A percentile compares a stretch with the other conserved stretches of the same genome.
Conservation (phyloP, 2,329 filamentous ascomycete species). For the Arthrobotrys entomopaga region DNA sequence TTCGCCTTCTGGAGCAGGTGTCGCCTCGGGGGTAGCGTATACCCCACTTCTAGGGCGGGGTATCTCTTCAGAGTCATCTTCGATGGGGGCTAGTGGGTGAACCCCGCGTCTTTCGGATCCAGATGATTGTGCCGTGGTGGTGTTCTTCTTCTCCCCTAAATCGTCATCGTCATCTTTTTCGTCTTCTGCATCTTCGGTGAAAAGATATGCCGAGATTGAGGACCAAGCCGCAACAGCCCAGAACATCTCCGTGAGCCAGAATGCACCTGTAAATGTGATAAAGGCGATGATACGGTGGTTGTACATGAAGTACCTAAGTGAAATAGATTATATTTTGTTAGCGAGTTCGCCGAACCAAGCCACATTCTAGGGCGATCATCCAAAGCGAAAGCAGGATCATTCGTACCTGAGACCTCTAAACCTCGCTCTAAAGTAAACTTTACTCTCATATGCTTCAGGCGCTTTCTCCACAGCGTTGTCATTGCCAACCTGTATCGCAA, state of each 20-base stretch:
- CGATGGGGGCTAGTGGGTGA: constrained; percentile 46
- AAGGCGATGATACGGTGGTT: constrained; percentile 80
- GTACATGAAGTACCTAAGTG: constrained; percentile 80
- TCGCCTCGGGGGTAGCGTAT: constrained; percentile 49
- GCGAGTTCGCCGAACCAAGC: constrained; percentile 18
- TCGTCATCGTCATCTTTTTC: constrained; percentile 20
- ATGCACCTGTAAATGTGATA: constrained; percentile 73
- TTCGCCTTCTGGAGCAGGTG: constrained; percentile 42
- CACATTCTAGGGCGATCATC: constrained; percentile 14
- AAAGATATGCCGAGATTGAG: constrained; percentile 63
- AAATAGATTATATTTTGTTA: constrained; percentile 16
- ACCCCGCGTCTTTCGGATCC: constrained; percentile 29
- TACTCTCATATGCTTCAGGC: constrained; percentile 55
- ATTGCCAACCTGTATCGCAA: constrained; percentile 24
- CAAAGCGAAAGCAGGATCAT: constrained; percentile 61
- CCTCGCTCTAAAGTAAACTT: constrained; percentile 55
- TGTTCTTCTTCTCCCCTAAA: background rate
- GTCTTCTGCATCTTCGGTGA: constrained; percentile 20
- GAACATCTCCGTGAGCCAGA: constrained; percentile 80
- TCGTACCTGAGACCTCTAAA: constrained; percentile 69
- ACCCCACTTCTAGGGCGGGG: constrained; percentile 47
- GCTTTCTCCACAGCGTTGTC: constrained; percentile 39
- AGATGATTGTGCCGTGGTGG: constrained; percentile 1
- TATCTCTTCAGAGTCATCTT: constrained; percentile 55
- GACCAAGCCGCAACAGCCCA: constrained; percentile 75